Evolutionary conservation across 148 eudicot genomes (phyloP), one percentile per base, ranked within the genome.

Genomic region (Fallopia convolvulus): DNA sequence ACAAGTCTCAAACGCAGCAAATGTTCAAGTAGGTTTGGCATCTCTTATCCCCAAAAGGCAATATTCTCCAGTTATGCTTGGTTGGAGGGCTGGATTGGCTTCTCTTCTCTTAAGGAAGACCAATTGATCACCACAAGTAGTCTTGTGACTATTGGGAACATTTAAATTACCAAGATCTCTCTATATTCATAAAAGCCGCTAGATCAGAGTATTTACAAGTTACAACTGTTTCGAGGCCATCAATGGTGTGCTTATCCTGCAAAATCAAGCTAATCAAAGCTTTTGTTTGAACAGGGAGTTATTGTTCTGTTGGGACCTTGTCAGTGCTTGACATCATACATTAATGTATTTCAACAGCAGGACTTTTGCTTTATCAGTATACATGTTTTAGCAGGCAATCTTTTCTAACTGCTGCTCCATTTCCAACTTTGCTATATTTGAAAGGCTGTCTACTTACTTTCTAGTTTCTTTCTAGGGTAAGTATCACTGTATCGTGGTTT

Each of bases 71-170:
- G 76, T 80, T 39, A 21, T 87, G 63, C 85, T 83, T 81, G 90
- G 91, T 68, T 85, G 91, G 97, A 88, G 86, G 80, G 66, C 77
- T 33, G 86, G 89, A 48, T 80, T 91, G 7, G 87, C 90, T 47
- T 88, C 90, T n/a, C 85, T 91, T 85, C 72, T 91, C 66, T 84
- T 80, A 80, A 85, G 83, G 73, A 83, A 83, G 77, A 50, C 79
- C 44, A 80, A 77, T 23, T 83, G 70, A 61, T 30, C 70, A 11
- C 40, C 70, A 61, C 14, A 26, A 61, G 36, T 61, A 30, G 36
- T 30, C 20, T 21, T 21, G 39, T 20, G 4, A 23, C 33, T 23
- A 39, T 2, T 30, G 36, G 68, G 68, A 61, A 61, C 36, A 23
- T 23, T 23, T 61, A 13, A 58, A 61, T 26, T 10, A 9, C 15